Evolutionary conservation across 1,139 yeast species (phyloP), one percentile per base, ranked within the genome.

Genomic region (Insectozyma bohioensis): DNA sequence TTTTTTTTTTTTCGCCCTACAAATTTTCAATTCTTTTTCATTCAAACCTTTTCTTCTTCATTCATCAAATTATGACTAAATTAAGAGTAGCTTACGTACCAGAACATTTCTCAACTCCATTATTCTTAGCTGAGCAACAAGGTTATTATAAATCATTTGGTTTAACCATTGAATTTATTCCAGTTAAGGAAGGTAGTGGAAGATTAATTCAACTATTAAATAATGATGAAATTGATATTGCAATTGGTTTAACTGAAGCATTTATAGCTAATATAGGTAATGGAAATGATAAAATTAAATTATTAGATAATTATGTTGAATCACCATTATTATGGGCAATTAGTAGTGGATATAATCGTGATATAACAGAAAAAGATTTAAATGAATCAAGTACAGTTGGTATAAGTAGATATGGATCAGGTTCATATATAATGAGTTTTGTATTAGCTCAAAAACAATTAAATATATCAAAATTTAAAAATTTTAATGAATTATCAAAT

Each of bases 281-380:
- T 44, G 90, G 88, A 0, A 74, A 78, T 40, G 57, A 56, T 8
- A 60, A 68, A 39, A 86, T 82, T 56, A 76, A 79, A 45, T 67
- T 87, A 11, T 70, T 80, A 6, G 95, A 88, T 13, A 83, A 94
- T 2, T 88, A 86, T 54, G 97, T 88, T 13, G 67, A 80, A 43
- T 81, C 94, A 3, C 95, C 96, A 1, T 69, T 88, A 36, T 80
- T 86, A 48, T 88, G 97, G 97, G 86, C 95, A 1, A 79, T 88
- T 30, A 80, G 90, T 40, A 81, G 95, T 0, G 96, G 96, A 4
- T 56, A 51, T 35, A 46, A 72, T 27, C 68, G 95, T 31, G 54
- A 60, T 12, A 61, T 56, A 16, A 51, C 58, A 5, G 69, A 72
- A 18, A 58, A 62, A 7, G 80, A 83, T 42, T 68, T 88, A 43